A percentile compares a stretch with the other conserved stretches of the same genome.
These are phyloP conservation scores for Amborella trichopoda DNA, from an alignment of 164 flowering plant species.

Conservation along the genomic window DNA sequence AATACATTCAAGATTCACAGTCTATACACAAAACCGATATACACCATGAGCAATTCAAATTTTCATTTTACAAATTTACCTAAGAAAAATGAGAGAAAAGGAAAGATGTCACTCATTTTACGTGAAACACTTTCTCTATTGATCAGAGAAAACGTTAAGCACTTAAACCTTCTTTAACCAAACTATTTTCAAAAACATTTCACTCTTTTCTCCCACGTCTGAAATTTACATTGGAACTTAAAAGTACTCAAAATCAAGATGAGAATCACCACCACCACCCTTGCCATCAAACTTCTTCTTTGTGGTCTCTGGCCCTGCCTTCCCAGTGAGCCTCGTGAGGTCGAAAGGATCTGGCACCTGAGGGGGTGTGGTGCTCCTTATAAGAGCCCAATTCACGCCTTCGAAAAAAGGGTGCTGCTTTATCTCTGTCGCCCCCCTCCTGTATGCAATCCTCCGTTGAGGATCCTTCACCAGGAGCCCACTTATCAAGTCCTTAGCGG, in stretches of 20 bases:
- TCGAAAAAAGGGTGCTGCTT: conserved; percentile 84
- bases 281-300: conserved; percentile 30
- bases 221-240: conserved; percentile 11
- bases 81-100: no score
- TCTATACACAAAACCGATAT: no score
- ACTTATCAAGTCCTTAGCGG: conserved; percentile 50
- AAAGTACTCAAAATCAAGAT: conserved; percentile 77
- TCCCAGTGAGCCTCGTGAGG: conserved; percentile 27
- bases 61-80: no score
- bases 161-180: neutral
- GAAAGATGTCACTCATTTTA: no score
- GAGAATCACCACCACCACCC: conserved; percentile 32
- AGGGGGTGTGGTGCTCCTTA: conserved; percentile 75
- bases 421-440: conserved; percentile 84
- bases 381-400: conserved; percentile 80
- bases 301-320: conserved; percentile 30
- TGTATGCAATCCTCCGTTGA: conserved; percentile 57
- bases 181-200: neutral
- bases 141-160: no score
- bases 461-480: conserved; percentile 77
- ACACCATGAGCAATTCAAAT: no score
- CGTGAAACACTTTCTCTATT: no score
- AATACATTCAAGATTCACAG: no score
- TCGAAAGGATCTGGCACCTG: conserved; percentile 59
- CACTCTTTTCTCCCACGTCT: neutral